phyloP scores from a whole-genome alignment of 2,329 filamentous ascomycete species.

The Bipolaris zeicola region DNA sequence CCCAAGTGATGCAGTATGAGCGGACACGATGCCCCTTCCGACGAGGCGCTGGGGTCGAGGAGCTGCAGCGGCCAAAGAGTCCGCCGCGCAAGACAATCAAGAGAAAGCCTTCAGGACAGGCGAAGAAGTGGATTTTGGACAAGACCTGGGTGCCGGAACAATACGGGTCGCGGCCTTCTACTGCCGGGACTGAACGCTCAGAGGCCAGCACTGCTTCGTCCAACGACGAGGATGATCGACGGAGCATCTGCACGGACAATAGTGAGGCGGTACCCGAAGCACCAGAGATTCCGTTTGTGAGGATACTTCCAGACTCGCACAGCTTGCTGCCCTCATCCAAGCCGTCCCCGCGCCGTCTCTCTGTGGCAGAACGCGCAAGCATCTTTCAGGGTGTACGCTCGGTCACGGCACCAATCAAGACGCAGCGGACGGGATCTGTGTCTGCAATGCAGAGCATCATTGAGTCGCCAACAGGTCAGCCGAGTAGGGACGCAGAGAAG shows the following conservation, averaged over 20 bases:
- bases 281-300: slow-evolving; percentile 26
- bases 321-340: slow-evolving; percentile 10
- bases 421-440: slow-evolving; percentile 16
- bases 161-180: slow-evolving; percentile 41
- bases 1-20: slow-evolving; percentile 80
- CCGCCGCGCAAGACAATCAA: slow-evolving; percentile 57
- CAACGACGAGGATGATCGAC: slow-evolving; percentile 44
- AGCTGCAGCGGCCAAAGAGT: slow-evolving; percentile 71
- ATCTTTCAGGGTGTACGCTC: slow-evolving; percentile 39
- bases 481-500: slow-evolving; percentile 9
- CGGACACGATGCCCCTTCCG: slow-evolving; percentile 86
- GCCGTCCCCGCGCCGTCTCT: slow-evolving; percentile 24
- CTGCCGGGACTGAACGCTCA: slow-evolving; percentile 36
- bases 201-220: slow-evolving; percentile 39
- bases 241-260: slow-evolving; percentile 41
- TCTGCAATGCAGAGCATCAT: slow-evolving; percentile 28
- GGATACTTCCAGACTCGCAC: slow-evolving; percentile 19
- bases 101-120: slow-evolving; percentile 62
- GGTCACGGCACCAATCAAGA: slow-evolving; percentile 31
- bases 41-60: slow-evolving; percentile 73
- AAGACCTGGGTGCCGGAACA: slow-evolving; percentile 56
- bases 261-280: slow-evolving; percentile 35
- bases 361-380: slow-evolving; percentile 40
- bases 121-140: slow-evolving; percentile 57
- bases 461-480: slow-evolving; percentile 21